Percentiles rank a stretch among this genome's conserved stretches.
These are phyloP conservation scores for Gossypium schwendimanii DNA, from an alignment of 441 rosid species.

Conservation along the genomic window DNA sequence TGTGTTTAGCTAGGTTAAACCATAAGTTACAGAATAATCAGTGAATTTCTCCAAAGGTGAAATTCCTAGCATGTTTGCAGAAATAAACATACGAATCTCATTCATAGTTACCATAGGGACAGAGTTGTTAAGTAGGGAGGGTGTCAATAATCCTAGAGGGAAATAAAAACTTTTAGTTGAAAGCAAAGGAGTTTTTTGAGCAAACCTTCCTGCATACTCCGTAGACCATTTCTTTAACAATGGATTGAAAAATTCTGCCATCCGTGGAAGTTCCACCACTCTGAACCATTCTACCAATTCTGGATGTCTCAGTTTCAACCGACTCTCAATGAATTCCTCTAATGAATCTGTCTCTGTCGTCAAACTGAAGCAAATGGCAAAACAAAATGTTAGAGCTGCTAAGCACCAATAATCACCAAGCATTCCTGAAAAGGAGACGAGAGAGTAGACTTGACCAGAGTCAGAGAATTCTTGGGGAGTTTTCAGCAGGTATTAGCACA, in stretches of 20 bases:
- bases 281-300: conserved; percentile 56
- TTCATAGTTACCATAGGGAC: neutral
- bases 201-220: conserved; percentile 76
- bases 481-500: neutral
- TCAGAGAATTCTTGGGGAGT: neutral
- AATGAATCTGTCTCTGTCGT: conserved; percentile 34
- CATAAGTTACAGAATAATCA: neutral
- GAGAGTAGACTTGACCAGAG: neutral
- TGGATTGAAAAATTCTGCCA: conserved; percentile 49
- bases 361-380: conserved; percentile 35
- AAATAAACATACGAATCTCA: neutral
- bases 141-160: neutral
- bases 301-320: conserved; percentile 34
- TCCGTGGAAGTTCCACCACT: conserved; percentile 46
- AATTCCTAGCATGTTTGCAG: conserved; percentile 4
- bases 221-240: conserved; percentile 61
- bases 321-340: conserved; percentile 40
- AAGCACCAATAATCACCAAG: neutral
- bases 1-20: conserved; percentile 24
- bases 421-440: neutral
- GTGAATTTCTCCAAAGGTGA: neutral
- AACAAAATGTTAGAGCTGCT: conserved; percentile 8
- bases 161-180: neutral
- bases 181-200: conserved; percentile 13
- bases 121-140: neutral